phyloP scores from a whole-genome alignment of 2,329 filamentous ascomycete species.

The Aspergillus hiratsukae region DNA sequence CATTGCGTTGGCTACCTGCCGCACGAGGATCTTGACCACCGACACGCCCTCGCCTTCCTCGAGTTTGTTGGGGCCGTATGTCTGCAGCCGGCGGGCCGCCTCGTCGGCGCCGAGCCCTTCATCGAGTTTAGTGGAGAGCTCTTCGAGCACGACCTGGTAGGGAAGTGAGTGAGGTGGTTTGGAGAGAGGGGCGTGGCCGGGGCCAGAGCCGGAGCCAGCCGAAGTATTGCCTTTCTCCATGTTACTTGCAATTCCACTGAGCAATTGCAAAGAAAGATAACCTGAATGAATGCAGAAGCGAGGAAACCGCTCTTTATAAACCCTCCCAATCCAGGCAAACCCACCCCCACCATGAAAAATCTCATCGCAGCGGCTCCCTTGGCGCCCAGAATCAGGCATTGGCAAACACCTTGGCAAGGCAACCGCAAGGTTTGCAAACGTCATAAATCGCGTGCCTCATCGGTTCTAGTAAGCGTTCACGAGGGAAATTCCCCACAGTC shows the following conservation, averaged over 20 bases:
- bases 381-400: not conserved
- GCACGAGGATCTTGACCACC: slow-evolving; percentile 65
- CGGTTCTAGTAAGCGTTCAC: not conserved
- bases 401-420: no score
- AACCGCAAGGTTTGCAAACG: no score
- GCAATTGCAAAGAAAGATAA: no score
- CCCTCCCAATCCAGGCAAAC: not conserved
- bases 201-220: not conserved
- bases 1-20: slow-evolving; percentile 66
- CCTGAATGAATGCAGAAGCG: not conserved
- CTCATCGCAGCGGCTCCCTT: not conserved
- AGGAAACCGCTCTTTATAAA: not conserved
- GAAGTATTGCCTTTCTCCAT: not conserved
- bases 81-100: slow-evolving; percentile 51
- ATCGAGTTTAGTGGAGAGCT: slow-evolving; percentile 53
- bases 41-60: slow-evolving; percentile 61
- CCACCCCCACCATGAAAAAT: not conserved
- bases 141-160: slow-evolving; percentile 48
- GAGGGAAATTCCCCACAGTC: not conserved
- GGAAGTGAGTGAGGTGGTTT: slow-evolving; percentile 60
- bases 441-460: not conserved
- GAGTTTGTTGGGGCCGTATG: slow-evolving; percentile 61
- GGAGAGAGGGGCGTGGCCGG: slow-evolving; percentile 24
- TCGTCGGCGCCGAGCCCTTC: slow-evolving; percentile 56
- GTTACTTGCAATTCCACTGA: not conserved